Conservation (phyloP, 306 rosid genomes). For the Gleditsia sinensis region DNA sequence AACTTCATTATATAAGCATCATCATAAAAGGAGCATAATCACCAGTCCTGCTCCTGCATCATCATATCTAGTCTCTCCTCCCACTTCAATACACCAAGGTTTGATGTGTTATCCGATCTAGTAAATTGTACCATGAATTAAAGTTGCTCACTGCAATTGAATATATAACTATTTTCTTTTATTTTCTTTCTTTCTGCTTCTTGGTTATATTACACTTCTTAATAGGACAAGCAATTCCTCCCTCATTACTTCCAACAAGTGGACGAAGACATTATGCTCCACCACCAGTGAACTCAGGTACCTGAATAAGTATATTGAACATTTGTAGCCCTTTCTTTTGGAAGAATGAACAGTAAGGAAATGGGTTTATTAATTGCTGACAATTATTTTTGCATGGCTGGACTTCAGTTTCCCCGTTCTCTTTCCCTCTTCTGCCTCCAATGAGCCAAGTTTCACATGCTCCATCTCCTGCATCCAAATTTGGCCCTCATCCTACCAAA, state of each 20-base stretch:
- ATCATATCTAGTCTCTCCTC: constrained; percentile 58
- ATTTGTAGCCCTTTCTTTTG: constrained; percentile 23
- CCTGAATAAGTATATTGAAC: background rate
- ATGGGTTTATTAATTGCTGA: background rate
- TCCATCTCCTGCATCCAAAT: constrained; percentile 59
- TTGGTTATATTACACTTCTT: constrained; percentile 3
- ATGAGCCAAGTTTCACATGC: constrained; percentile 57
- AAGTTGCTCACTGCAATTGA: constrained; percentile 2
- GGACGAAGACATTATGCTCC: constrained; percentile 49
- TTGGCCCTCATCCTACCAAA: constrained; percentile 46
- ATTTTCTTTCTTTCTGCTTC: background rate
- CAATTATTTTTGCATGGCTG: constrained; percentile 38
- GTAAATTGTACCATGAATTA: background rate
- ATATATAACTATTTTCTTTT: background rate
- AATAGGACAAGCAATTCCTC: constrained; percentile 59
- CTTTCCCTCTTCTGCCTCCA: constrained; percentile 49
- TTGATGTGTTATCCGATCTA: constrained; percentile 28
- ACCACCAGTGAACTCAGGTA: constrained; percentile 70
- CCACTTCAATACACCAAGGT: constrained; percentile 57
- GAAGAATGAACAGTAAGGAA: constrained; percentile 27
- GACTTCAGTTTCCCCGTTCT: constrained; percentile 53
- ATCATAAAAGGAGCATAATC: constrained; percentile 48
- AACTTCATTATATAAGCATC: constrained; percentile 50
- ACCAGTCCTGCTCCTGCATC: constrained; percentile 67
- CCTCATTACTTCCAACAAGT: constrained; percentile 43